Base-by-base conservation (phyloP, 2,329 filamentous ascomycete species). In the Thelonectria olida region DNA sequence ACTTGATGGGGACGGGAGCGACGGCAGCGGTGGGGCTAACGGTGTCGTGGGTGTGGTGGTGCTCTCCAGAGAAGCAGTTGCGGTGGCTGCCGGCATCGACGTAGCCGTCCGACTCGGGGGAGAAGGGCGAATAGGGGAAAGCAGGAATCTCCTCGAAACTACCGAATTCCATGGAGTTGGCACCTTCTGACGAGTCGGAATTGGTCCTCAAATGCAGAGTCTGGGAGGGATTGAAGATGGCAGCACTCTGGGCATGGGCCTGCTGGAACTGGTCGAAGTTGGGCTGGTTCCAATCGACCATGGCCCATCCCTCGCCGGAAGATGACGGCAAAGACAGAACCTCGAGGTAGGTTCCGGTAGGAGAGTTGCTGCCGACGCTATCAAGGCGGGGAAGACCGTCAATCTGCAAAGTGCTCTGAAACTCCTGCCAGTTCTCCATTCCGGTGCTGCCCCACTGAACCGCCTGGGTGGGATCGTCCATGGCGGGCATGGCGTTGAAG, bases 181-280 rank as follows among this genome's bases (percentile, higher is more conserved):
- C 77, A 69, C 89, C 87, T 31, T 94, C 90, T 1, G 91, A 96
- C 2, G 93, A 96, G 72, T 96, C 92, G 4, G 94, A 97, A 71
- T 91, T 89, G 55, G 90, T 94, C 68, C 94, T 88, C 72, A 97
- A 85, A 80, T 97, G 95, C 52, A 98, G 82, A 1, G 93, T 96
- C 79, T 97, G 92, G 64, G 90, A 88, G 2, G 95, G 95, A 78
- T 97, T 97, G 83, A 97, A 96, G 73, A 97, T 94, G 67, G 92
- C 89, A 39, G 82, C 77, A 64, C 82, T 86, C 52, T 86, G 85
- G 6, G 74, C 72, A 44, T 85, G 84, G 39, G 81, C 75, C 59
- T 82, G 81, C 50, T 78, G 75, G 61, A 79, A 78, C 68, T 95
- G 91, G 68, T 91, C 88, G 36, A 79, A 70, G 51, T 89, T 90